Base-by-base conservation (phyloP, 257 asterid genomes). In the Penstemon newberryi region DNA sequence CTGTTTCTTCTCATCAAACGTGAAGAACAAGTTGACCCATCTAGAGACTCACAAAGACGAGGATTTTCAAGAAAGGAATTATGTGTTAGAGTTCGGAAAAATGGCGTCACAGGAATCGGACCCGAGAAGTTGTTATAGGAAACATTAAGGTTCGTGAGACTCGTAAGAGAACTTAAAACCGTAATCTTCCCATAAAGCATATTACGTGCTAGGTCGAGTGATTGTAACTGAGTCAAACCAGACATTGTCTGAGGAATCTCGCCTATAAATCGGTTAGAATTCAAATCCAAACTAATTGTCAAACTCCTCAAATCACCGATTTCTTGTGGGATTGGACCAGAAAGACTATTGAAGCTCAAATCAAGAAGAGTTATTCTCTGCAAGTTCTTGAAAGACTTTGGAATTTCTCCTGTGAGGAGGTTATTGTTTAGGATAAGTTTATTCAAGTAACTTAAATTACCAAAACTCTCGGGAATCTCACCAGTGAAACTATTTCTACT, bases 111-210 rank as follows among this genome's bases (percentile, higher is more conserved):
- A 2, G 98, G 98, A 18, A 86, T 87, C 4, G 96, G 96, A 36
- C 98, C 98, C 0, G 97, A 81, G 75, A 93, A 86, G 79, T 93
- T 86, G 67, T 93, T 93, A 68, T 74, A 85, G 0, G 98, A 93
- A 50, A 88, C 72, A 66, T 93, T 90, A 53, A 93, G 68, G 75
- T 74, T 77, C 15, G 97, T 87, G 68, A 93, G 96, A 70, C 98
- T 93, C 3, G 94, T 84, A 6, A 93, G 84, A 60, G 77, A 70
- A 61, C 92, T 79, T 18, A 93, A 72, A 76, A 90, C 75, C 0
- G 79, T 42, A 36, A 93, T 90, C 71, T 56, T 79, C 25, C 98
- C 98, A 9, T 53, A 63, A 50, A 93, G 57, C 76, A 58, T 67
- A 53, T 93, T 93, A 59, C 68, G 70, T 4, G 97, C 85, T 43